phyloP scores from a whole-genome alignment of 805 yeast genomes.

The Ogataea nakhonphanomensis region DNA sequence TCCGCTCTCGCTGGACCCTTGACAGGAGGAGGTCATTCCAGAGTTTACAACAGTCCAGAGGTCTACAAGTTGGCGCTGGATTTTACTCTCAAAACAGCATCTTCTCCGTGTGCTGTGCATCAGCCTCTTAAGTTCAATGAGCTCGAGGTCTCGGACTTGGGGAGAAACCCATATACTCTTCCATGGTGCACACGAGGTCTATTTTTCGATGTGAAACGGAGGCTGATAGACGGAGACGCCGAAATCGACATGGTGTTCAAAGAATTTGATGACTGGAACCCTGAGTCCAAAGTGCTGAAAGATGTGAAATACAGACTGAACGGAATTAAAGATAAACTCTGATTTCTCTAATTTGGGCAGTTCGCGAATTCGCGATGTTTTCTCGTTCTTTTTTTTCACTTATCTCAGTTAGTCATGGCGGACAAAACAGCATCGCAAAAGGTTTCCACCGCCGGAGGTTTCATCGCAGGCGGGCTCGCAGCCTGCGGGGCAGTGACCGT shows the following conservation, averaged over 20 bases:
- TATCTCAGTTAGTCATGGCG: conserved; percentile 8
- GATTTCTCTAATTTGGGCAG: neutral
- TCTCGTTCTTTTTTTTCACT: neutral
- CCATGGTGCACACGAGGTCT: conserved; percentile 94
- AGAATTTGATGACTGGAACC: conserved; percentile 84
- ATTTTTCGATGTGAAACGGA: conserved; percentile 46
- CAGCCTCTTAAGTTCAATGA: conserved; percentile 29
- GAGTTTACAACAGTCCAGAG: conserved; percentile 75
- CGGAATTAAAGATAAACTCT: conserved; percentile 34
- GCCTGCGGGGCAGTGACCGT: conserved; percentile 98
- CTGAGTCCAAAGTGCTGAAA: conserved; percentile 75
- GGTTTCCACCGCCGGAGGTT: conserved; percentile 70
- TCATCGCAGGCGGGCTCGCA: conserved; percentile 87
- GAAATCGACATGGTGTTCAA: conserved; percentile 60
- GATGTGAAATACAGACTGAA: conserved; percentile 65
- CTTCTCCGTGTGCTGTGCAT: conserved; percentile 21
- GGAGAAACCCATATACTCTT: conserved; percentile 76
- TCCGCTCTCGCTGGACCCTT: conserved; percentile 79
- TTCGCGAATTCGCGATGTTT: neutral
- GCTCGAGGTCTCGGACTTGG: conserved; percentile 64
- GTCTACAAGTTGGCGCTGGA: conserved; percentile 81
- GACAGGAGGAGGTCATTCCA: conserved; percentile 95
- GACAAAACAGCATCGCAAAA: conserved; percentile 50
- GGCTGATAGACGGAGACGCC: conserved; percentile 40
- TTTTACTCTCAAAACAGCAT: conserved; percentile 69